A percentile compares a stretch with the other conserved stretches of the same genome.
These are phyloP conservation scores for Penicillium palitans DNA, from an alignment of 2,329 filamentous ascomycete species.

Conservation along the genomic window DNA sequence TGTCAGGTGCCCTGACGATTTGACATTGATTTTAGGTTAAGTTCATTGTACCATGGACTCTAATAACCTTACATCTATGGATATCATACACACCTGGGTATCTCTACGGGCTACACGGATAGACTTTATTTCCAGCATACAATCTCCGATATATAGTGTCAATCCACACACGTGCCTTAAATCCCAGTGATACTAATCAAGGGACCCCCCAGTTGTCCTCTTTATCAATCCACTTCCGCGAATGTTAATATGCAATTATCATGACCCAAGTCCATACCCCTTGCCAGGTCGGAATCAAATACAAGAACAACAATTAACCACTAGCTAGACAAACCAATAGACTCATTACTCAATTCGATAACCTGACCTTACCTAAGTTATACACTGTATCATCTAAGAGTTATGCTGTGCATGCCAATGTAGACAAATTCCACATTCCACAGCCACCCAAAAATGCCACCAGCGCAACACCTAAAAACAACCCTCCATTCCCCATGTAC, in stretches of 20 bases:
- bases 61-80: neutral
- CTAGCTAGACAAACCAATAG: neutral
- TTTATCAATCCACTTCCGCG: neutral
- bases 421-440: conserved; percentile 2
- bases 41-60: neutral
- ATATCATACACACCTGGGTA: no score
- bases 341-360: neutral
- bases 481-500: neutral
- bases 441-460: neutral
- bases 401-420: neutral
- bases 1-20: neutral
- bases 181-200: neutral
- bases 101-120: no score
- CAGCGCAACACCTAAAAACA: neutral
- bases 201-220: neutral
- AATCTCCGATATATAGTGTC: no score
- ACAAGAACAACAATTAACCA: no score
- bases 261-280: neutral
- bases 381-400: neutral
- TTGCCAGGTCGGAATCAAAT: neutral
- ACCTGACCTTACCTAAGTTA: neutral
- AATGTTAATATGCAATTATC: neutral
- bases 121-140: no score
- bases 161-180: neutral
- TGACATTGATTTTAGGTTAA: neutral